phyloP scores from a whole-genome alignment of 176 grass and related monocot genomes.

The Cymbopogon citratus region DNA sequence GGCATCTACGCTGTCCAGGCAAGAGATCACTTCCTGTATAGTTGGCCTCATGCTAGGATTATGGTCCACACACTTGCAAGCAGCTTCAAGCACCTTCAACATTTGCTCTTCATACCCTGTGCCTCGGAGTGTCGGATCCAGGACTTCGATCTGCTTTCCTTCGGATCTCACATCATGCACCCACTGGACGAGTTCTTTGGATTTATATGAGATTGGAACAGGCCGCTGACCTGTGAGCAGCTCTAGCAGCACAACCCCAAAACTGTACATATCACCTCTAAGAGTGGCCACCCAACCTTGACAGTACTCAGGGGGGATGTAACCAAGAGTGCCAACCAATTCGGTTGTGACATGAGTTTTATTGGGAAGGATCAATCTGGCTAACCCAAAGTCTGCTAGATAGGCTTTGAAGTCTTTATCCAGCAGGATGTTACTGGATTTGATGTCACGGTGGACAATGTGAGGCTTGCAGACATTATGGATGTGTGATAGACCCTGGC shows the following conservation, averaged over 20 bases:
- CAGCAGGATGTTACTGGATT: slow-evolving; percentile 74
- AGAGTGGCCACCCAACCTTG: slow-evolving; percentile 63
- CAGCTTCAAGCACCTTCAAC: slow-evolving; percentile 52
- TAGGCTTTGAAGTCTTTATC: slow-evolving; percentile 56
- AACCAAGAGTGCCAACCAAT: slow-evolving; percentile 67
- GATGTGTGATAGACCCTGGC: slow-evolving; percentile 50
- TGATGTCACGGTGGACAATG: slow-evolving; percentile 83
- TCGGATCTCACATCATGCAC: slow-evolving; percentile 37
- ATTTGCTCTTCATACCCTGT: slow-evolving; percentile 55
- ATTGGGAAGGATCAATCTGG: slow-evolving; percentile 60
- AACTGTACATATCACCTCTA: slow-evolving; percentile 79
- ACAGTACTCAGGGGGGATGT: slow-evolving; percentile 75
- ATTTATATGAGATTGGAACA: slow-evolving; percentile 29
- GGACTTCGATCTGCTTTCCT: slow-evolving; percentile 41
- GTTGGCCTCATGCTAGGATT: slow-evolving; percentile 43
- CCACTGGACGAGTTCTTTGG: slow-evolving; percentile 54
- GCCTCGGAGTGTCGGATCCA: slow-evolving; percentile 32
- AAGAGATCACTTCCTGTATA: slow-evolving; percentile 40
- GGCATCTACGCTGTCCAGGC: slow-evolving; percentile 30
- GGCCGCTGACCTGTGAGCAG: slow-evolving; percentile 59
- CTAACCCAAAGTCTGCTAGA: slow-evolving; percentile 65
- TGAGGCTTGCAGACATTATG: slow-evolving; percentile 60
- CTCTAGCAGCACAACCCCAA: slow-evolving; percentile 77
- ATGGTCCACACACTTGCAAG: slow-evolving; percentile 40
- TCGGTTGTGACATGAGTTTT: slow-evolving; percentile 75